Evolutionary conservation across 371 early-diverging fungal genomes (phyloP), one percentile per base, ranked within the genome.

Genomic region (Apophysomyces ossiformis): DNA sequence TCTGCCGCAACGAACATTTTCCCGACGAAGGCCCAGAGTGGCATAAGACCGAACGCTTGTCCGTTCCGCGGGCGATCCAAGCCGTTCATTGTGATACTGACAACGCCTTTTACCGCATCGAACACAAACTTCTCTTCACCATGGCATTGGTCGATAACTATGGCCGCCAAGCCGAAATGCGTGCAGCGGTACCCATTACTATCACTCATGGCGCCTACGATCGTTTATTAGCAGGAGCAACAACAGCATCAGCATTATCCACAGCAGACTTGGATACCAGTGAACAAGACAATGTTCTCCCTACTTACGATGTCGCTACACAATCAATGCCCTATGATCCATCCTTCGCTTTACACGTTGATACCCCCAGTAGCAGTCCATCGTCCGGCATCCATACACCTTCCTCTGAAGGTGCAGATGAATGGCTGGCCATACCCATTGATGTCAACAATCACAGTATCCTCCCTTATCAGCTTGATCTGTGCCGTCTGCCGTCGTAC

Each of bases 121-220:
- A 70, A 37, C 82, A 82, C 38, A 71, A 79, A 58, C 46, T 78
- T 15, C 72, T 75, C 37, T 77, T 75, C 26, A 75, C 72, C 11
- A 69, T 82, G 60, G 71, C 73, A 1, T 50, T 80, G 32, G 69
- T 75, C 35, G 68, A 76, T 16, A n/a, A 18, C 12, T 57, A 68
- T 16, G 75, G 74, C 3, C 56, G 66, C 4, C 21, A 72, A 5
- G 66, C 69, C 2, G 82, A 82, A 57, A 57, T 78, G 8, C 70
- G 82, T 12, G 72, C 72, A 1, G 60, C 77, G 1, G 59, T 82
- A 37, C 79, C 82, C 0, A 60, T 82, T 35, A 64, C 67, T 2
- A 69, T 81, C n/a, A 50, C n/a, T 9, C 54, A 50, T 50, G 54
- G 54, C 54, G 21, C 21, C 9, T 50, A 50, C 4, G 54, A 50